These are phyloP conservation scores for Mycosarcoma mackinlayi DNA, from an alignment of 1,284 basidiomycete species.

Conservation along the genomic window DNA sequence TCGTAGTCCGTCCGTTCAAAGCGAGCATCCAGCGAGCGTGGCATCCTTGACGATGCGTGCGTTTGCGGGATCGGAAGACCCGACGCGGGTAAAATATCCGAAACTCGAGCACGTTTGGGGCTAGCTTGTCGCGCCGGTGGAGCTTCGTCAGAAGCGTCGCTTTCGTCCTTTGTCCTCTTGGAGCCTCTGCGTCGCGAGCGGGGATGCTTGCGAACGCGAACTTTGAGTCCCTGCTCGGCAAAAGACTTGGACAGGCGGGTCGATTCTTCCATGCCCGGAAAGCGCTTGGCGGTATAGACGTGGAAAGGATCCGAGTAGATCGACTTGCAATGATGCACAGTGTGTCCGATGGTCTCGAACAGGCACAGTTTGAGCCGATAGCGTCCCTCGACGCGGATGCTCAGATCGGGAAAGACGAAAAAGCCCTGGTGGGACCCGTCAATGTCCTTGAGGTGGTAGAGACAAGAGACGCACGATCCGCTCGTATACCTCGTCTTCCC, in stretches of 20 bases:
- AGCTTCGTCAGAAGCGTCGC: slow-evolving; percentile 42
- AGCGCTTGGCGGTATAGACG: slow-evolving; percentile 63
- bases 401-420: slow-evolving; percentile 69
- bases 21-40: slow-evolving; percentile 19
- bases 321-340: slow-evolving; percentile 64
- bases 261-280: slow-evolving; percentile 66
- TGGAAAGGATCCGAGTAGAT: slow-evolving; percentile 63
- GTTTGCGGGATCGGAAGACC: slow-evolving; percentile 24
- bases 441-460: slow-evolving; percentile 95
- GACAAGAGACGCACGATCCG: slow-evolving; percentile 86
- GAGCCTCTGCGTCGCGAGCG: slow-evolving; percentile 42
- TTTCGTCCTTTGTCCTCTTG: slow-evolving; percentile 42
- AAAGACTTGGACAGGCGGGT: slow-evolving; percentile 59
- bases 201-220: slow-evolving; percentile 65
- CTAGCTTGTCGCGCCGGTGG: slow-evolving; percentile 17
- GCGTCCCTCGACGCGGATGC: slow-evolving; percentile 81
- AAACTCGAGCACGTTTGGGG: slow-evolving; percentile 35
- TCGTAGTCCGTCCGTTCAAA: slow-evolving; percentile 24
- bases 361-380: slow-evolving; percentile 82
- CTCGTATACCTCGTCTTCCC: slow-evolving; percentile 89
- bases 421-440: slow-evolving; percentile 80
- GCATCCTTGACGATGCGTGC: slow-evolving; percentile 11
- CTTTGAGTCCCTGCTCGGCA: slow-evolving; percentile 64
- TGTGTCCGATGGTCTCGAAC: slow-evolving; percentile 84
- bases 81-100: slow-evolving; percentile 23